Base-by-base conservation (phyloP, 2,329 filamentous ascomycete species). In the Alternaria ethzedia region DNA sequence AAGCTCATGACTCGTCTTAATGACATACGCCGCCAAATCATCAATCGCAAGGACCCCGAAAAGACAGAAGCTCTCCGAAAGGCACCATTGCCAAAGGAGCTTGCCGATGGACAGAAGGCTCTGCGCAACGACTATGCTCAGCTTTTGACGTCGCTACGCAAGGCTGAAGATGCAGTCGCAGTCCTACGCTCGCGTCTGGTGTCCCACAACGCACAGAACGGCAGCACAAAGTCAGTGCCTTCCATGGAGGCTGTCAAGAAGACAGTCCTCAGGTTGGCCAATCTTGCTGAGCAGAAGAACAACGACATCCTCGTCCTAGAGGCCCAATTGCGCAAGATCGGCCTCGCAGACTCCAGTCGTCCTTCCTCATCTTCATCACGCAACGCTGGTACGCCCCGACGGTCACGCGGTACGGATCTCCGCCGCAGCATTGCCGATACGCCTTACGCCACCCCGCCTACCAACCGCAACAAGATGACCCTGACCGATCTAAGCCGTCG, bases 231-330 rank as follows among this genome's bases (percentile, higher is more conserved):
- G 23, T 69, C 72, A 1, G 87, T 90, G 5, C 96, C 96, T 0
- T 97, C 94, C 0, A 92, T 97, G 10, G 96, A 97, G 72, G 93
- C 93, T 0, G 92, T 99, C 20, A 90, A 94, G 70, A 92, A 92
- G 63, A 99, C 96, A 1, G 97, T 99, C 69, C 85, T 86, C 61
- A 97, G 96, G 76, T 94, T 99, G 91, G 97, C 94, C 32, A 87
- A 85, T 63, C 95, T 97, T 90, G 92, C 92, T 0, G 93, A 98
- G 83, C 93, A 93, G 82, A 92, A 93, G 77, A 96, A 92, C 75
- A 92, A 91, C 61, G 95, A 98, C 72, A 89, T 99, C 56, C 93
- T 97, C 77, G 88, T 97, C 7, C 86, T 98, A 30, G 96, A 98
- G 81, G 88, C 90, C 51, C 92, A 97, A 77, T 88, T 99, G 82